Percentiles rank a stretch among this genome's conserved stretches.
phyloP scores from a whole-genome alignment of 208 protist genomes.

The Acanthamoeba triangularis region DNA sequence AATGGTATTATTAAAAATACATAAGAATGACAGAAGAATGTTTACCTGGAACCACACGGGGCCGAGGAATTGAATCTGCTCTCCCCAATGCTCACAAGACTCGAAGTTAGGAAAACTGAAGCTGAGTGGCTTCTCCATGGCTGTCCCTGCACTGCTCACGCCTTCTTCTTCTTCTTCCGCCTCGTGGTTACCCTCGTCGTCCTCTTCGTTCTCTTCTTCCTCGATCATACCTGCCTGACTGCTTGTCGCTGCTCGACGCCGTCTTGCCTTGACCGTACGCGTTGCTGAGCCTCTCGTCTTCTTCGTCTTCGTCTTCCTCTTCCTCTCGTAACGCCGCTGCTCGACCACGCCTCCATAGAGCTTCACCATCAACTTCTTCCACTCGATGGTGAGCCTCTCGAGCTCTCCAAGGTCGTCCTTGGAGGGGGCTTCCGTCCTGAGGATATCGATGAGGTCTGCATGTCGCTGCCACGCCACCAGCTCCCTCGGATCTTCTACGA shows the following conservation, averaged over 20 bases:
- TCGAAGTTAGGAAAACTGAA: neutral
- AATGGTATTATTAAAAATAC: too few species aligned
- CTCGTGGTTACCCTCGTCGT: neutral
- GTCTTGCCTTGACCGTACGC: too few species aligned
- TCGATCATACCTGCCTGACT: neutral
- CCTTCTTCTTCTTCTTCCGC: neutral
- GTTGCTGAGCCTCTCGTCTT: too few species aligned
- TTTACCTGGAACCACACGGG: conserved; percentile 16
- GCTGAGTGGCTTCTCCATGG: neutral
- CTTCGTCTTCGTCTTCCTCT: neutral
- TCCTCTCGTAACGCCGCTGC: neutral
- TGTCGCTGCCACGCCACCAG: neutral
- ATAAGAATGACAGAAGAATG: too few species aligned
- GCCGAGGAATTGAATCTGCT: neutral
- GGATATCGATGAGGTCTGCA: neutral
- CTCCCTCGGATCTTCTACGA: neutral
- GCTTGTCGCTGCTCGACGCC: too few species aligned
- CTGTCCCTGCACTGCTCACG: neutral
- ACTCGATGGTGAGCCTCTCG: neutral
- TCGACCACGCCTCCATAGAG: neutral
- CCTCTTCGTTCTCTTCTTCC: neutral
- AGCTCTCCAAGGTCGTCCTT: neutral
- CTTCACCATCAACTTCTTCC: neutral
- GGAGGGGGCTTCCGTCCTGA: neutral
- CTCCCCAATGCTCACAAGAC: neutral